phyloP scores from a whole-genome alignment of 2,329 filamentous ascomycete genomes.

The Pseudopyricularia javanii region DNA sequence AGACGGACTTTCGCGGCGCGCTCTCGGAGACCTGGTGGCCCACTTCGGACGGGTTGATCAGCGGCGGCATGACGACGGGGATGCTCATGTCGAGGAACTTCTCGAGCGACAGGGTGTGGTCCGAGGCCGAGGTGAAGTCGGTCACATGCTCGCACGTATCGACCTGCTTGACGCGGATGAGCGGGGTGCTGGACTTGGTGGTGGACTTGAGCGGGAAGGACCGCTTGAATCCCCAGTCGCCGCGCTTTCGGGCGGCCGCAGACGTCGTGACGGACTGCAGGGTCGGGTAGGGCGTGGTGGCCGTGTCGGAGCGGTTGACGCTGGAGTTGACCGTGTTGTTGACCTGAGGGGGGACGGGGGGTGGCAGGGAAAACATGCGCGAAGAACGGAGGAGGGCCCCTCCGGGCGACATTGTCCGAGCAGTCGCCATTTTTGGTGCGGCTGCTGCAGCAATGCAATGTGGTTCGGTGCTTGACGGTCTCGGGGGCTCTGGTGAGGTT shows the following conservation, averaged over 20 bases:
- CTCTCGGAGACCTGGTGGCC: conserved; percentile 8
- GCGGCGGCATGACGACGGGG: conserved; percentile 47
- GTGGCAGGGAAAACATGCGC: conserved; percentile 78
- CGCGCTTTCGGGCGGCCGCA: conserved; percentile 55
- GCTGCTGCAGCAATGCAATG: not conserved
- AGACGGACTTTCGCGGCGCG: conserved; percentile 35
- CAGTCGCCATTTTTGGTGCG: conserved; percentile 7
- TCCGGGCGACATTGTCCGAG: conserved; percentile 40
- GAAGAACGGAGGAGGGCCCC: conserved; percentile 69
- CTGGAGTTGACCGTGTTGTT: conserved; percentile 32
- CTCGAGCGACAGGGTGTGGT: conserved; percentile 66
- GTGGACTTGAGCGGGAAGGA: conserved; percentile 68
- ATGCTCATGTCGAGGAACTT: conserved; percentile 81
- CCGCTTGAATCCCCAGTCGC: conserved; percentile 90
- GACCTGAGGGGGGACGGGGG: conserved; percentile 53
- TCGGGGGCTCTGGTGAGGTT: no score
- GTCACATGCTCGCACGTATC: conserved; percentile 83
- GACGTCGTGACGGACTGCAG: conserved; percentile 74
- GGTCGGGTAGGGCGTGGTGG: conserved; percentile 69
- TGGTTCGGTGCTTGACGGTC: not conserved
- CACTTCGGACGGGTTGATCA: not conserved
- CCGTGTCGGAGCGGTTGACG: conserved; percentile 47
- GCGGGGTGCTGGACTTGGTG: conserved; percentile 57
- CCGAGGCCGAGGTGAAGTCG: conserved; percentile 72
- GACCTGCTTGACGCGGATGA: conserved; percentile 63